A percentile compares a stretch with the other conserved stretches of the same genome.
phyloP scores from a whole-genome alignment of 2,329 filamentous ascomycete species.

The Fusarium concolor region DNA sequence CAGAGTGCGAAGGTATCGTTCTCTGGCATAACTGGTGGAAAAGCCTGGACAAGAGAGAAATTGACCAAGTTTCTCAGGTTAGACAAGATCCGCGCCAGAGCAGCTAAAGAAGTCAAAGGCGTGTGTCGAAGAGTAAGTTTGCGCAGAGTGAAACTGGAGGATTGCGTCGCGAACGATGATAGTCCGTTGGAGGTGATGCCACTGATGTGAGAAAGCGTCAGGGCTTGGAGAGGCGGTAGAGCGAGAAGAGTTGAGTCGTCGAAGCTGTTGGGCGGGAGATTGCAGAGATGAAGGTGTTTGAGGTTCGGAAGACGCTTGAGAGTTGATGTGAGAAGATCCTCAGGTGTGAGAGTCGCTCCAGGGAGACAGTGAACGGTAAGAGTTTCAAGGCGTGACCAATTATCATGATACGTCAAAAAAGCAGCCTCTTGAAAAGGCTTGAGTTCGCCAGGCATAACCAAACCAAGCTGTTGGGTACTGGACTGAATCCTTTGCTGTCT shows the following conservation, averaged over 20 bases:
- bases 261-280: slow-evolving; percentile 67
- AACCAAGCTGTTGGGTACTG: slow-evolving; percentile 48
- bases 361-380: slow-evolving; percentile 70
- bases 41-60: slow-evolving; percentile 67
- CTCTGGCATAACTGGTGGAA: slow-evolving; percentile 65
- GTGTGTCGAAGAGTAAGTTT: slow-evolving; percentile 67
- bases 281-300: slow-evolving; percentile 69
- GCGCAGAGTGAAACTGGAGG: slow-evolving; percentile 58
- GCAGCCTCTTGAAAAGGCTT: slow-evolving; percentile 52
- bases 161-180: slow-evolving; percentile 65
- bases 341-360: slow-evolving; percentile 64
- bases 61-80: slow-evolving; percentile 61
- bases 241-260: slow-evolving; percentile 66
- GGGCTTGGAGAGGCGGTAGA: slow-evolving; percentile 65
- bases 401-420: slow-evolving; percentile 64
- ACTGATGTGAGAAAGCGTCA: slow-evolving; percentile 66
- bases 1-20: slow-evolving; percentile 66
- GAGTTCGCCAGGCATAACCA: slow-evolving; percentile 48
- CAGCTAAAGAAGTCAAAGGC: slow-evolving; percentile 66
- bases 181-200: slow-evolving; percentile 69
- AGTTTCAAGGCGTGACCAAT: slow-evolving; percentile 67
- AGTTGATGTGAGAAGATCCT: slow-evolving; percentile 63
- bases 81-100: slow-evolving; percentile 69
- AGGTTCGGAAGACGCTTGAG: slow-evolving; percentile 65
- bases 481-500: slow-evolving; percentile 48